Conservation (phyloP, 345 rosid genomes). For the Clausena lansium region DNA sequence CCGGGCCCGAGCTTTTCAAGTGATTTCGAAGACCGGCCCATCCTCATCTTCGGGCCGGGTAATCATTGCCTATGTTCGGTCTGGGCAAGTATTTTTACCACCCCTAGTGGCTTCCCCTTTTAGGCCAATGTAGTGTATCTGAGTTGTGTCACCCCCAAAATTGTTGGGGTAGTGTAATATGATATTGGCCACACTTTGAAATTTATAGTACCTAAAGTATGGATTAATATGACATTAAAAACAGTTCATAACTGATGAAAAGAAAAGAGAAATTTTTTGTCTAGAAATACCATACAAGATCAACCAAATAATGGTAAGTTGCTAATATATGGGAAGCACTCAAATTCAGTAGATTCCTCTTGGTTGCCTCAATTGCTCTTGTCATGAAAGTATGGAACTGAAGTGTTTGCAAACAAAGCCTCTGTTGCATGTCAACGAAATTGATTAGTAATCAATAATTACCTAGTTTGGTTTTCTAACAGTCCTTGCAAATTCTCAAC, state of each 20-base stretch:
- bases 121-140: constrained; percentile 83
- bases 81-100: no score
- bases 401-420: constrained; percentile 1
- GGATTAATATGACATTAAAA: constrained; percentile 7
- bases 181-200: no score
- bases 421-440: not conserved
- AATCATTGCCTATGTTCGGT: no score
- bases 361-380: not conserved
- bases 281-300: not conserved
- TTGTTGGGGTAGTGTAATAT: constrained; percentile 90
- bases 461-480: constrained; percentile 88
- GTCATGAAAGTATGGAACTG: not conserved
- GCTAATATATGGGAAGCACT: not conserved
- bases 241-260: not conserved
- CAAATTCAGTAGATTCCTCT: not conserved
- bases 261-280: no score
- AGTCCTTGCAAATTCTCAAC: constrained; percentile 81
- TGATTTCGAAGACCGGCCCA: no score
- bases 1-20: no score
- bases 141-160: constrained; percentile 77
- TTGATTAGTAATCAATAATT: constrained; percentile 1
- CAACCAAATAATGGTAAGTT: not conserved
- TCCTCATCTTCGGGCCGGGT: no score
- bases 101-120: constrained; percentile 99
- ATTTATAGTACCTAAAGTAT: constrained; percentile 67